A percentile compares a stretch with the other conserved stretches of the same genome.
Evolutionary conservation across 148 eudicot species (phyloP).

Genomic region (Euryodendron excelsum): DNA sequence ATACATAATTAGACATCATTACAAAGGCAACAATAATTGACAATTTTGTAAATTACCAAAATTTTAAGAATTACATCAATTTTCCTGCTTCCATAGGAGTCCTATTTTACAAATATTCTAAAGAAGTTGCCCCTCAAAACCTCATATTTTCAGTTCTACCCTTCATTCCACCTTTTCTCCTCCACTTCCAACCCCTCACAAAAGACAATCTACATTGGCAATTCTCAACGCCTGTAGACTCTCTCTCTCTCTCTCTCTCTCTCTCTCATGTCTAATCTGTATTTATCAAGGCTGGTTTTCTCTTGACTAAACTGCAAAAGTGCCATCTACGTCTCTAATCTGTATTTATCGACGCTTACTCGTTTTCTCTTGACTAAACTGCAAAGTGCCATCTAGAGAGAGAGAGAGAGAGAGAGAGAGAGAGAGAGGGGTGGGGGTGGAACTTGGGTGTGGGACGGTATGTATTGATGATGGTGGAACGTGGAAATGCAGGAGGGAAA

Average conservation of each 20-base stretch:
- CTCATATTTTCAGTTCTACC: background rate
- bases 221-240: too few species aligned
- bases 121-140: background rate
- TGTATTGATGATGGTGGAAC: slow-evolving; percentile 6
- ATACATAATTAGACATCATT: background rate
- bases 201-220: too few species aligned
- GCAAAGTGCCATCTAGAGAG: background rate
- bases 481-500: background rate
- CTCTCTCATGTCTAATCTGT: background rate
- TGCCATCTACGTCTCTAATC: background rate
- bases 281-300: background rate
- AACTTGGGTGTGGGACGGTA: too few species aligned
- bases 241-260: background rate
- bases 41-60: too few species aligned
- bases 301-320: too few species aligned
- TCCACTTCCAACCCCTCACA: background rate
- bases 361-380: slow-evolving; percentile 1
- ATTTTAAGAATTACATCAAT: too few species aligned
- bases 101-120: too few species aligned
- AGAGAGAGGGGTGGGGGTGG: slow-evolving; percentile 1
- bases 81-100: too few species aligned
- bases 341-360: background rate
- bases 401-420: slow-evolving; percentile 4
- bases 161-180: background rate
- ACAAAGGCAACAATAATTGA: too few species aligned